Percentiles rank a stretch among this genome's conserved stretches.
Conservation (phyloP, 768 basidiomycete genomes). For the Lepiota brunneoincarnata region DNA sequence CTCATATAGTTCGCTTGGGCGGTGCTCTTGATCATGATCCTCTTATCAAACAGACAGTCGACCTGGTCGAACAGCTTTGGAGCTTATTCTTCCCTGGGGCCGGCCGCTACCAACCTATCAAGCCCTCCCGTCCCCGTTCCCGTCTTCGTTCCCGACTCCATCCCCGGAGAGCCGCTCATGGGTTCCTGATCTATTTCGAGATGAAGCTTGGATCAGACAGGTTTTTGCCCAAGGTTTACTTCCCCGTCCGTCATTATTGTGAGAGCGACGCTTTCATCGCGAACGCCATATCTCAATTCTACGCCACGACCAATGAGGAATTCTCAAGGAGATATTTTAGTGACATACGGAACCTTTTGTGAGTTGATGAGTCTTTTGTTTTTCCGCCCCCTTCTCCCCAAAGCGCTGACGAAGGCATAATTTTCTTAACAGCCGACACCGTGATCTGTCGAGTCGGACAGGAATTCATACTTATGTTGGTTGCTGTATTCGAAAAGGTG, state of each 20-base stretch:
- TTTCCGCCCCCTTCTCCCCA: too few species aligned
- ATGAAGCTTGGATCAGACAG: constrained; percentile 9
- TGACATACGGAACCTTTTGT: constrained; percentile 14
- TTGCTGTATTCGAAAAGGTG: too few species aligned
- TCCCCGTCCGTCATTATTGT: constrained; percentile 19
- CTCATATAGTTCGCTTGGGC: constrained; percentile 13
- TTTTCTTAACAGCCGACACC: too few species aligned
- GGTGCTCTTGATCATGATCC: constrained; percentile 13
- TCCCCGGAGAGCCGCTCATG: constrained; percentile 8
- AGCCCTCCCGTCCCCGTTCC: constrained; percentile 6
- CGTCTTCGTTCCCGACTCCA: too few species aligned
- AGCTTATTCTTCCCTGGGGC: constrained; percentile 14
- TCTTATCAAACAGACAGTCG: constrained; percentile 9
- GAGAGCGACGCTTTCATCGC: constrained; percentile 14
- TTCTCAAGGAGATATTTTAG: constrained; percentile 10
- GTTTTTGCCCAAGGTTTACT: constrained; percentile 17
- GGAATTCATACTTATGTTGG: too few species aligned
- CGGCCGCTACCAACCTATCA: constrained; percentile 9
- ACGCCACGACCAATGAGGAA: constrained; percentile 7
- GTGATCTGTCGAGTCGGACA: too few species aligned
- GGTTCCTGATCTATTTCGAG: constrained; percentile 17
- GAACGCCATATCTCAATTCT: constrained; percentile 13
- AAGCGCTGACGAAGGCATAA: too few species aligned
- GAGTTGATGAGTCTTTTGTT: background rate
- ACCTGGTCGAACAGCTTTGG: constrained; percentile 15